These are phyloP conservation scores for Fusarium decemcellulare DNA, from an alignment of 2,329 filamentous ascomycete genomes.

Conservation along the genomic window DNA sequence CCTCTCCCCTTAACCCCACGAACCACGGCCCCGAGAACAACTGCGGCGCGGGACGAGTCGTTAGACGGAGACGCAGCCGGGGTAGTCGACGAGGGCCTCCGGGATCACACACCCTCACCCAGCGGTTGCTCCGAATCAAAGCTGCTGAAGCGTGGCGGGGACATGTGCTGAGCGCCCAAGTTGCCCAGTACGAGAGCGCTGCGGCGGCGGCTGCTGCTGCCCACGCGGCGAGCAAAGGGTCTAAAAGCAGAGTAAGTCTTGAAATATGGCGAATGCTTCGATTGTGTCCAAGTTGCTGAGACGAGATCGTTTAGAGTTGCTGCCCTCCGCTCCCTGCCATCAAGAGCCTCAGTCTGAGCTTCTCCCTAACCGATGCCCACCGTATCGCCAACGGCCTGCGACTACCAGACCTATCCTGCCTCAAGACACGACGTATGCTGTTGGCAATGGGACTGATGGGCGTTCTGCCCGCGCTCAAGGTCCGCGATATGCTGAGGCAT, in stretches of 20 bases:
- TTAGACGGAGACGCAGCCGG: conserved; percentile 37
- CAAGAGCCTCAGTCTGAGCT: conserved; percentile 36
- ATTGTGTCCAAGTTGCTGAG: conserved; percentile 10
- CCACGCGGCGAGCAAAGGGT: conserved; percentile 11
- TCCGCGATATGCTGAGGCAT: conserved; percentile 36
- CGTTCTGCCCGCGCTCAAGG: conserved; percentile 42
- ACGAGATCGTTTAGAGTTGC: conserved; percentile 26
- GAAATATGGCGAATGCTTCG: not conserved
- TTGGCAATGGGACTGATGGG: conserved; percentile 51
- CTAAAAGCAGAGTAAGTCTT: conserved; percentile 36
- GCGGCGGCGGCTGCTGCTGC: conserved; percentile 7
- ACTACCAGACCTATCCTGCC: conserved; percentile 43
- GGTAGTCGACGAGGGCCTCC: conserved; percentile 29
- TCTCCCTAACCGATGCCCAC: conserved; percentile 37
- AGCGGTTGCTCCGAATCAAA: conserved; percentile 58
- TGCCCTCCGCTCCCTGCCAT: conserved; percentile 36
- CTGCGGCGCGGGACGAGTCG: conserved; percentile 31
- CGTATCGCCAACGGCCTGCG: conserved; percentile 36
- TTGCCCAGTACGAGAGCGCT: conserved; percentile 41
- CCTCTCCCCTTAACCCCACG: conserved; percentile 49
- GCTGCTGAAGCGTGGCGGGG: conserved; percentile 58
- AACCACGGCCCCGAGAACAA: conserved; percentile 30
- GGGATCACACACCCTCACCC: conserved; percentile 54
- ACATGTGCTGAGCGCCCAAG: conserved; percentile 49
- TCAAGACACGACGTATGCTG: conserved; percentile 49